Evolutionary conservation across 176 grass and related monocot genomes (phyloP).

Genomic region (Eragrostis curvula): DNA sequence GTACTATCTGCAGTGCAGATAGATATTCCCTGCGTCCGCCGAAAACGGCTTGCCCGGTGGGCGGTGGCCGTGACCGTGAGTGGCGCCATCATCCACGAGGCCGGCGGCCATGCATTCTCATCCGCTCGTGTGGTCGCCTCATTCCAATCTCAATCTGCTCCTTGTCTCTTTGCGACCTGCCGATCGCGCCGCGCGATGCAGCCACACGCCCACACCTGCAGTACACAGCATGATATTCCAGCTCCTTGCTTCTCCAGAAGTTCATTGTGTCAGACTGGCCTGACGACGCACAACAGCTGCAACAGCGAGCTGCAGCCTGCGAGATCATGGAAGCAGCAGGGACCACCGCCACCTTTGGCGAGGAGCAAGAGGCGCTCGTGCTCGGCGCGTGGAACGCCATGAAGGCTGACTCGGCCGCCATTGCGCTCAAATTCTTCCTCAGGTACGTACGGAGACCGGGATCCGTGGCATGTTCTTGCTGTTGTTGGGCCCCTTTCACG

Average conservation of each 20-base stretch:
- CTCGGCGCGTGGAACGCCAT: slow-evolving; percentile 52
- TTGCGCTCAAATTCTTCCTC: slow-evolving; percentile 62
- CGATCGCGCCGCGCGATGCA: neutral
- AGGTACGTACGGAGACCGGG: slow-evolving; percentile 42
- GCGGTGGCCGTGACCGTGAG: neutral
- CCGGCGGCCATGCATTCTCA: neutral
- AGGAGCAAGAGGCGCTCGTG: slow-evolving; percentile 60
- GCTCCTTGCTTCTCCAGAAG: neutral
- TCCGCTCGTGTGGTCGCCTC: neutral
- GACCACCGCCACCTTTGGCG: slow-evolving; percentile 15
- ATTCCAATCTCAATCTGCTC: neutral
- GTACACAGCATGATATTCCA: neutral
- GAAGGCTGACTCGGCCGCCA: slow-evolving; percentile 36
- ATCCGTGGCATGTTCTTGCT: neutral
- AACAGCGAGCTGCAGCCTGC: neutral
- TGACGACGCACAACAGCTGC: too few species aligned
- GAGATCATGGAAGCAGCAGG: neutral
- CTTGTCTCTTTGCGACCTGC: neutral
- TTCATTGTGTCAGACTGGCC: neutral
- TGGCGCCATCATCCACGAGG: neutral
- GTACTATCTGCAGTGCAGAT: neutral
- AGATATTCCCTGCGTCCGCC: neutral
- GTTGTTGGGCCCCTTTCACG: neutral
- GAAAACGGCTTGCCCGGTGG: neutral
- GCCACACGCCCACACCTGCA: slow-evolving; percentile 8